phyloP scores from a whole-genome alignment of 345 rosid species.

The Aquilaria yunnanensis region DNA sequence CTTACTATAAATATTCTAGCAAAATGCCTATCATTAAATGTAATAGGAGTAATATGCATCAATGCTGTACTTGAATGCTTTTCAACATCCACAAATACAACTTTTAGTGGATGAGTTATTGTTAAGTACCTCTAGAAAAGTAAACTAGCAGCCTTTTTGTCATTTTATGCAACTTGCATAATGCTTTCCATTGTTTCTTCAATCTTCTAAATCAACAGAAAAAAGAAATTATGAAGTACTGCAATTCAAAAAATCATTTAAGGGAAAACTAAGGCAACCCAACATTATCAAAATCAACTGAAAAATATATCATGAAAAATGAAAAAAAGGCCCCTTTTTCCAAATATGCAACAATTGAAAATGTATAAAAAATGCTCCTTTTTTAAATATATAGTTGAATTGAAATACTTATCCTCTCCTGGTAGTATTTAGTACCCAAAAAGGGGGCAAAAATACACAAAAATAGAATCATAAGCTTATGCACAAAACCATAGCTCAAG shows the following conservation, averaged over 20 bases:
- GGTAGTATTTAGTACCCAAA: constrained; percentile 8
- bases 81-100: constrained; percentile 65
- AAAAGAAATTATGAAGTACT: neutral
- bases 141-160: constrained; percentile 59
- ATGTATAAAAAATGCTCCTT: too few species aligned
- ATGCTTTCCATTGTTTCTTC: constrained; percentile 83
- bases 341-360: too few species aligned
- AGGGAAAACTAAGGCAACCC: constrained; percentile 4
- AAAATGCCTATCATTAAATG: neutral
- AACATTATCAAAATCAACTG: constrained; percentile 81
- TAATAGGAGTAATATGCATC: neutral
- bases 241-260: constrained; percentile 2
- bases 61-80: constrained; percentile 41
- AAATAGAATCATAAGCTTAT: constrained; percentile 8
- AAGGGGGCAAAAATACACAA: too few species aligned
- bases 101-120: constrained; percentile 55
- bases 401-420: constrained; percentile 94
- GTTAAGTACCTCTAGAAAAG: constrained; percentile 60
- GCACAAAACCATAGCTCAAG: constrained; percentile 8
- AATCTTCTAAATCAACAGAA: constrained; percentile 33
- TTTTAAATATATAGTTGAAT: constrained; percentile 82
- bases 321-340: constrained; percentile 55
- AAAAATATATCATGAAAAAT: constrained; percentile 54
- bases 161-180: constrained; percentile 70
- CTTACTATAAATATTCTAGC: neutral